Conservation (phyloP, 2,329 filamentous ascomycete species). For the Penicillium brasilianum region DNA sequence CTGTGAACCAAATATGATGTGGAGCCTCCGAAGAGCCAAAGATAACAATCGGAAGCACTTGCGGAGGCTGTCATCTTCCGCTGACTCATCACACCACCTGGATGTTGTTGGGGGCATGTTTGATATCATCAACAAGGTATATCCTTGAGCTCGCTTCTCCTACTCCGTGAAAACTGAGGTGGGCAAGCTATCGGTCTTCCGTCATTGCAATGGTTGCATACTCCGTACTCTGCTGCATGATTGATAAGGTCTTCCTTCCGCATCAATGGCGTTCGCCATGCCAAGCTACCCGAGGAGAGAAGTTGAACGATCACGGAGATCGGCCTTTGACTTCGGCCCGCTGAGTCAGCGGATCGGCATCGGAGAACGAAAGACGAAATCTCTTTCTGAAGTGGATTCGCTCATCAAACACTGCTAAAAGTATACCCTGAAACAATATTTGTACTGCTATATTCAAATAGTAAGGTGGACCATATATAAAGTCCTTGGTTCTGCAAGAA, state of each 20-base stretch:
- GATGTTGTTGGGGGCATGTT: background rate
- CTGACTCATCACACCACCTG: conserved; percentile 10
- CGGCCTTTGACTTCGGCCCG: background rate
- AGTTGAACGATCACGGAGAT: background rate
- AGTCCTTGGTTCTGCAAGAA: no score
- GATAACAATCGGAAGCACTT: background rate
- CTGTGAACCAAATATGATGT: conserved; percentile 10
- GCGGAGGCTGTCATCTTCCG: conserved; percentile 4
- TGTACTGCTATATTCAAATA: no score
- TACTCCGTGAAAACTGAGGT: no score
- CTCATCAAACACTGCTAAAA: background rate
- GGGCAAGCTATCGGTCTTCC: background rate
- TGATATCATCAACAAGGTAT: background rate
- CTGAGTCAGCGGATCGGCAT: conserved; percentile 14
- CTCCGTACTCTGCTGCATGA: background rate
- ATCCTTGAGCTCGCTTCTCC: background rate
- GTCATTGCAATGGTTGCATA: background rate
- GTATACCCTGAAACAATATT: no score
- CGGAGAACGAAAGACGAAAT: background rate
- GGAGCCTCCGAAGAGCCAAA: conserved; percentile 11
- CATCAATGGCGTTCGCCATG: background rate
- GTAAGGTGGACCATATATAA: no score
- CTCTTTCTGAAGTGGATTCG: background rate
- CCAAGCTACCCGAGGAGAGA: conserved; percentile 4
- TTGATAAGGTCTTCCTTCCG: conserved; percentile 1